A percentile compares a stretch with the other conserved stretches of the same genome.
These are phyloP conservation scores for Kuraishia cidri DNA, from an alignment of 805 yeast species.

Conservation along the genomic window DNA sequence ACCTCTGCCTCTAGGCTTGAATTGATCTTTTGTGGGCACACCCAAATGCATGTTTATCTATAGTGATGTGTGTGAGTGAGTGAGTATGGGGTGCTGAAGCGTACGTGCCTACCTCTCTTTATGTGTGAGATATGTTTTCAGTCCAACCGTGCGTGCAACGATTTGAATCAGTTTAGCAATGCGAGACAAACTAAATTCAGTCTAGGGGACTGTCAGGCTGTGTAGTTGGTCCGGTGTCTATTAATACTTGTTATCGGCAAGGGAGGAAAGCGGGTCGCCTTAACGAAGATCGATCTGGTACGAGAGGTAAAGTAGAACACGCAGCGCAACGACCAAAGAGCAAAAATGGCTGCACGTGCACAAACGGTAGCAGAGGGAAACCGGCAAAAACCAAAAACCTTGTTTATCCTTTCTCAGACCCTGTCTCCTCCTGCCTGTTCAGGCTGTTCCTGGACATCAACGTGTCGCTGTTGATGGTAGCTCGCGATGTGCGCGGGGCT, in stretches of 20 bases:
- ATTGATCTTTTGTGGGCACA: slow-evolving; percentile 3
- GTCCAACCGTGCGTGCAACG: neutral
- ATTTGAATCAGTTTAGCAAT: neutral
- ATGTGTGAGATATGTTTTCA: neutral
- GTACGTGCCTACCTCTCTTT: neutral
- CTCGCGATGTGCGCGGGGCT: too few species aligned
- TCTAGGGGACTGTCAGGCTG: too few species aligned
- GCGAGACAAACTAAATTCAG: neutral
- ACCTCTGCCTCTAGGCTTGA: slow-evolving; percentile 1
- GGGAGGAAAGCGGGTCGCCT: neutral
- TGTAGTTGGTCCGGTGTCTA: neutral
- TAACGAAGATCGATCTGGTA: neutral
- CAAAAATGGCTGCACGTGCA: too few species aligned
- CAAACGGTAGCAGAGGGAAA: too few species aligned
- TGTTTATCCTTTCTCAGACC: too few species aligned
- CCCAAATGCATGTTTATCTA: slow-evolving; percentile 2
- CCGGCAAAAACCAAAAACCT: too few species aligned
- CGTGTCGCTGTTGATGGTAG: too few species aligned
- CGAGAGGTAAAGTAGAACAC: too few species aligned
- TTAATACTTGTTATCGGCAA: neutral
- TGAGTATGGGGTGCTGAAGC: neutral
- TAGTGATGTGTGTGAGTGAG: neutral
- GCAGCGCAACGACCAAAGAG: too few species aligned
- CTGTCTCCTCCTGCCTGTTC: too few species aligned
- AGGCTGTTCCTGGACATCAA: too few species aligned